Evolutionary conservation across 163 green algal genomes (phyloP).

Genomic region (Scenedesmus sp.): DNA sequence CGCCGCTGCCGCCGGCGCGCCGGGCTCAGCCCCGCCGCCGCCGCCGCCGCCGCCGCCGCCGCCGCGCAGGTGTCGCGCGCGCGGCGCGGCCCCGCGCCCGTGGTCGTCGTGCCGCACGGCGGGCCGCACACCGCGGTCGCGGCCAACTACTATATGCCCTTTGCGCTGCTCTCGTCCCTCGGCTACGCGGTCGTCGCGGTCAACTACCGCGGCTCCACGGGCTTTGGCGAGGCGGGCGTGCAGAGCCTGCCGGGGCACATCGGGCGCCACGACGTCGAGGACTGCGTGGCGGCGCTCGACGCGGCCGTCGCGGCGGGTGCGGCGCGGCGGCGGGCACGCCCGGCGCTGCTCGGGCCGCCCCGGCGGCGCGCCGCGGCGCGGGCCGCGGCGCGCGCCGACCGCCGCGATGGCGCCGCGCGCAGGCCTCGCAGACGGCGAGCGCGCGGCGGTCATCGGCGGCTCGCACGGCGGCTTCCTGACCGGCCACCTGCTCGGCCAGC

Average conservation of each 20-base stretch:
- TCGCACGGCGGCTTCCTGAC: constrained; percentile 94
- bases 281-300: constrained; percentile 86
- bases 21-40: too few species aligned
- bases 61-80: constrained; percentile 16
- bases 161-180: constrained; percentile 72
- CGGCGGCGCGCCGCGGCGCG: too few species aligned
- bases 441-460: constrained; percentile 86
- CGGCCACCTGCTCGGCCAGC: constrained; percentile 85
- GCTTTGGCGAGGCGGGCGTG: constrained; percentile 87
- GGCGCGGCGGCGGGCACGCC: neutral
- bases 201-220: constrained; percentile 75
- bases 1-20: neutral
- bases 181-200: constrained; percentile 75
- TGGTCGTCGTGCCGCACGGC: constrained; percentile 87
- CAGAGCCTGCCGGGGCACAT: constrained; percentile 84
- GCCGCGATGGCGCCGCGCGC: too few species aligned
- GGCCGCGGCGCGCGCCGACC: too few species aligned
- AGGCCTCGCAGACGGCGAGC: constrained; percentile 70
- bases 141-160: constrained; percentile 71
- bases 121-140: constrained; percentile 85
- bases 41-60: neutral
- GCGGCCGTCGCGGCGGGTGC: constrained; percentile 62
- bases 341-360: neutral
- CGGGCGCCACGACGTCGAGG: constrained; percentile 86
- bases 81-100: constrained; percentile 51